Evolutionary conservation across 2,329 filamentous ascomycete species (phyloP).

Genomic region (Alternaria triticimaculans): DNA sequence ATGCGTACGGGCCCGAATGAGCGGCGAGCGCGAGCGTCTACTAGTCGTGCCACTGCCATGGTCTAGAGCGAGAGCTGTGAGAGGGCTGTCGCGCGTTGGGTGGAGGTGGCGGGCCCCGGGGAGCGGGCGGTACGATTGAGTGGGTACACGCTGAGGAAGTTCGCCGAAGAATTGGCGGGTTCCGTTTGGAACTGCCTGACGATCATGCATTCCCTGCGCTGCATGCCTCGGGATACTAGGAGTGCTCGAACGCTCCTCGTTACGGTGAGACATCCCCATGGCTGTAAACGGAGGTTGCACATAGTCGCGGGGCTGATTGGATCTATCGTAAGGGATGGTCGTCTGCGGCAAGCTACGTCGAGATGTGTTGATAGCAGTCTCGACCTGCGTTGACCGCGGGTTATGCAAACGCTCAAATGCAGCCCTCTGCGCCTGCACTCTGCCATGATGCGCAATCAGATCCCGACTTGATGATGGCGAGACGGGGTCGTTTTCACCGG

Average conservation of each 20-base stretch:
- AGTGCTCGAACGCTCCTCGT: constrained; percentile 14
- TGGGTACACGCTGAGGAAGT: neutral
- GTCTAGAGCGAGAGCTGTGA: constrained; percentile 14
- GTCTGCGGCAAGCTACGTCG: constrained; percentile 22
- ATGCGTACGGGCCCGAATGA: constrained; percentile 9
- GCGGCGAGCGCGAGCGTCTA: constrained; percentile 15
- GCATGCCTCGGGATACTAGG: neutral
- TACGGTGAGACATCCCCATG: neutral
- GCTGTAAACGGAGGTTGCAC: neutral
- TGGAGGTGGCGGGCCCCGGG: constrained; percentile 3
- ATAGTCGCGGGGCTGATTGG: constrained; percentile 16
- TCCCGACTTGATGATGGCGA: neutral
- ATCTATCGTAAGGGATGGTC: constrained; percentile 14
- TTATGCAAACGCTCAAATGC: constrained; percentile 24
- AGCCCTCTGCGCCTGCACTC: constrained; percentile 23
- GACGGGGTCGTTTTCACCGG: constrained; percentile 32
- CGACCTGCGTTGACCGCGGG: neutral
- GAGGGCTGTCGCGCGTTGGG: constrained; percentile 5
- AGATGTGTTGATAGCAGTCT: neutral
- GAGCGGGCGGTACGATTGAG: neutral
- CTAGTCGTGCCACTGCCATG: constrained; percentile 19
- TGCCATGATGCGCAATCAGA: constrained; percentile 4
- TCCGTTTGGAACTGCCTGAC: neutral
- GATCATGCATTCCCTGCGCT: neutral
- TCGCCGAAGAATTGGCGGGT: neutral